phyloP scores from a whole-genome alignment of 768 basidiomycete genomes.

The Fomitopsis serialis region DNA sequence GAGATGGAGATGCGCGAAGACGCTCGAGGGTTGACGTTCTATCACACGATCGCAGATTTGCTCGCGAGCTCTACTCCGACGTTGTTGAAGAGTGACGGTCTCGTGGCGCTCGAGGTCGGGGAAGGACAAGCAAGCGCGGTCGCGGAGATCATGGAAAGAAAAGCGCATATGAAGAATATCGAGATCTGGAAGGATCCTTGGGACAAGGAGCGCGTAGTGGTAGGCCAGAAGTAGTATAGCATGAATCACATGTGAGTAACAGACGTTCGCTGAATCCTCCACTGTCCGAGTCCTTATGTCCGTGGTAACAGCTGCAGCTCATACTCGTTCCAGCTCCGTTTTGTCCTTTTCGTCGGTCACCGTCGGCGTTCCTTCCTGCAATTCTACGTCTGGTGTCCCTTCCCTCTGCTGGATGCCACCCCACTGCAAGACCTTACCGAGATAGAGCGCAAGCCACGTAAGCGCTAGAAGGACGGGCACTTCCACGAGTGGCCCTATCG shows the following conservation, averaged over 20 bases:
- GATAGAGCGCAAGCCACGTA: conserved; percentile 54
- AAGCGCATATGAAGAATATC: conserved; percentile 40
- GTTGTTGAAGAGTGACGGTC: conserved; percentile 47
- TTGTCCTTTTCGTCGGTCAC: not conserved
- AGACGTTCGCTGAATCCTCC: no score
- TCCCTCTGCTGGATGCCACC: not conserved
- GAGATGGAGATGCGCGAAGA: conserved; percentile 16
- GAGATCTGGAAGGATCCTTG: conserved; percentile 82
- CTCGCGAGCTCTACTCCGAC: conserved; percentile 30
- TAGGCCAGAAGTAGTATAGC: conserved; percentile 27
- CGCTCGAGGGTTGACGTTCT: conserved; percentile 56
- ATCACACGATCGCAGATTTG: conserved; percentile 65
- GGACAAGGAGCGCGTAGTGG: conserved; percentile 67
- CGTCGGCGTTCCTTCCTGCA: not conserved
- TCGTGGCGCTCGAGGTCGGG: conserved; percentile 79
- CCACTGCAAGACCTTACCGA: conserved; percentile 12
- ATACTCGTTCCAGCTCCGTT: not conserved
- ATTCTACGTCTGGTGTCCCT: not conserved
- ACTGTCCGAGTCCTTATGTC: no score
- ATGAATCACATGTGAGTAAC: no score
- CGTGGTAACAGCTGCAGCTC: not conserved
- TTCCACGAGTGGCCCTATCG: conserved; percentile 72
- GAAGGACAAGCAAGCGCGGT: conserved; percentile 65
- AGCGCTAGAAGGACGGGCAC: conserved; percentile 72
- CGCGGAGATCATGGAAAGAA: conserved; percentile 44